Base-by-base conservation (phyloP, 345 rosid genomes). In the Iberis pinnata region DNA sequence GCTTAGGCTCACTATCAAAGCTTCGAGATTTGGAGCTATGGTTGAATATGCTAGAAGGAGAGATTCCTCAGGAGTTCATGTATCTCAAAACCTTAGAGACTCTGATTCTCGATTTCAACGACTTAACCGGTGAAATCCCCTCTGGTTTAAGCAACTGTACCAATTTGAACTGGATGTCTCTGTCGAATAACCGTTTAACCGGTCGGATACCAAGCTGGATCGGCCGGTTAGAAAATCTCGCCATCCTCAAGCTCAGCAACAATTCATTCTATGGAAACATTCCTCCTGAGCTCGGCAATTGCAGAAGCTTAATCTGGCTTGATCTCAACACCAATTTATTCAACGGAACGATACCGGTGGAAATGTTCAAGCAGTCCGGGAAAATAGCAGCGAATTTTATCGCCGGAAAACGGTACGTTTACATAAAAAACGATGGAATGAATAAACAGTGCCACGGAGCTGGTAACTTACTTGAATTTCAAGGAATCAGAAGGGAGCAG, bases 171-270 rank as follows among this genome's bases (percentile, higher is more conserved):
- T 92, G 98, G 98, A 79, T 92, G 61, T 85, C 98, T 7, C 66
- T 92, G 43, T 88, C 98, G 0, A 92, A 88, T 70, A 92, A 92
- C 49, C 58, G 37, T 47, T 73, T 92, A 57, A 76, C 63, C 9
- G 98, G 98, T 31, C 73, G 74, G 74, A 83, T 92, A 68, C 98
- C 98, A 0, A 65, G 70, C 0, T 85, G 86, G 74, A 71, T 92
- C 22, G 98, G 98, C 9, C 65, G 72, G 44, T 82, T 92, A 47
- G 65, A 77, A 5, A 80, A 55, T 50, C 88, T 92, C 2, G 88
- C 97, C 0, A 92, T 92, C 62, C 89, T 92, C 53, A 92, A 83
- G 67, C 81, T 92, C 22, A 92, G 98, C 75, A 85, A 88, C 70
- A 92, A 92, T 69, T 75, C 97, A 0, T 78, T 92, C 60, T 54